Percentiles rank a stretch among this genome's conserved stretches.
phyloP scores from a whole-genome alignment of 1,284 basidiomycete genomes.

The Boletus calvinii region DNA sequence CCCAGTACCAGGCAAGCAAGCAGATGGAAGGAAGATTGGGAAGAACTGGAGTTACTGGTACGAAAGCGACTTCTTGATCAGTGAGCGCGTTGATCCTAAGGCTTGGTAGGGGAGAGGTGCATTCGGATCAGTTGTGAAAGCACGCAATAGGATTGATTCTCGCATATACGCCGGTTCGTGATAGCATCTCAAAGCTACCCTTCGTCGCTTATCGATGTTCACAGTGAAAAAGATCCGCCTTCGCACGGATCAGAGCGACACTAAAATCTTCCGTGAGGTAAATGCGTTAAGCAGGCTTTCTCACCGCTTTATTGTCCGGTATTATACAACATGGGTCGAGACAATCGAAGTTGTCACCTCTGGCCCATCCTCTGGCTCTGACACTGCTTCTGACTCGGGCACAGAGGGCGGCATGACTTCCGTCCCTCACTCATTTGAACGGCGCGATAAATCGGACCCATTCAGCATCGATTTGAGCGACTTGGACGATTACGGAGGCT shows the following conservation, averaged over 20 bases:
- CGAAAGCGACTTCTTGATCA: slow-evolving; percentile 15
- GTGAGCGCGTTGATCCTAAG: background rate
- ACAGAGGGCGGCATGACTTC: slow-evolving; percentile 52
- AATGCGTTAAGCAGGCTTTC: slow-evolving; percentile 85
- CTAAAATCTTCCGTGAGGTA: slow-evolving; percentile 89
- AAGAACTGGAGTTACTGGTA: slow-evolving; percentile 74
- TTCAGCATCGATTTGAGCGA: slow-evolving; percentile 63
- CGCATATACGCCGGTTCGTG: slow-evolving; percentile 68
- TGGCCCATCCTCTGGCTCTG: slow-evolving; percentile 46
- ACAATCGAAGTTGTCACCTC: slow-evolving; percentile 52
- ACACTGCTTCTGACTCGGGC: slow-evolving; percentile 41
- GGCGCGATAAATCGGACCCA: slow-evolving; percentile 40
- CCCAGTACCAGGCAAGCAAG: slow-evolving; percentile 54
- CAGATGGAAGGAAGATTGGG: slow-evolving; percentile 84
- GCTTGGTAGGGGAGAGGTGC: slow-evolving; percentile 78
- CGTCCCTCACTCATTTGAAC: slow-evolving; percentile 42
- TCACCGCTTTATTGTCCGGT: slow-evolving; percentile 90
- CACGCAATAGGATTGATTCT: slow-evolving; percentile 78
- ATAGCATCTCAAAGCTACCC: background rate
- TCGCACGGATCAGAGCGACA: slow-evolving; percentile 75
- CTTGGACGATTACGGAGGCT: slow-evolving; percentile 50
- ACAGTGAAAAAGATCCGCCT: slow-evolving; percentile 89
- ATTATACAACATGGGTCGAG: slow-evolving; percentile 84
- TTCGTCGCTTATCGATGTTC: background rate
- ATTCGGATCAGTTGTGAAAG: slow-evolving; percentile 94